Base-by-base conservation (phyloP, 2,329 filamentous ascomycete genomes). In the Beauveria australis region DNA sequence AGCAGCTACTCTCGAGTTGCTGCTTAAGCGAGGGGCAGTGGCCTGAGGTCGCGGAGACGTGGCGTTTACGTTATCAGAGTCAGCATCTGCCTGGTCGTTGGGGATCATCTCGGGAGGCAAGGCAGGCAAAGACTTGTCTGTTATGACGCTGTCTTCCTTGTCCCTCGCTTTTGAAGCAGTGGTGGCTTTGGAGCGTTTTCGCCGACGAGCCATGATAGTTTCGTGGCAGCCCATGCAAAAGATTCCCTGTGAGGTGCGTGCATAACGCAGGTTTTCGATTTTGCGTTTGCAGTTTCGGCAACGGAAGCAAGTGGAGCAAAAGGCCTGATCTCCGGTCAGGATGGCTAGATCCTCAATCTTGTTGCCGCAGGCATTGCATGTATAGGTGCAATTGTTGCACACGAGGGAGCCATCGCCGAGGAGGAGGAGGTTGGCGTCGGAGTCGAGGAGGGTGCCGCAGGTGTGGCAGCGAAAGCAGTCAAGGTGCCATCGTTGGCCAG, bases 211-310 rank as follows among this genome's bases (percentile, higher is more conserved):
- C 92, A 97, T 97, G 58, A 99, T 77, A 30, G 91, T 94, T 75
- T 99, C 94, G 71, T 99, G 94, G 73, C 94, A 99, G 70, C 88
- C 92, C 94, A 99, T 99, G 78, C 94, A 99, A 72, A 99, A 97
- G 68, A 99, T 99, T 63, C 94, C 94, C 75, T 97, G 94, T 8
- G 93, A 97, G 1, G 94, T 99, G 70, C 94, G 87, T 59, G 94
- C 94, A 84, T 97, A 99, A 73, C 93, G 88, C 65, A 99, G 81
- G 73, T 99, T 99, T 75, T 99, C 94, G 63, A 99, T 99, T 79
- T 97, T 97, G 72, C 90, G 87, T 79, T 97, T 99, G 81, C 94
- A 99, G 74, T 97, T 99, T 68, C 94, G 85, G 77, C 94, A 99
- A 69, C 92, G 86, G 78, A 99, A 99, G 77, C 94, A 99, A 61